Percentiles rank a stretch among this genome's conserved stretches.
Evolutionary conservation across 805 yeast species (phyloP).

Genomic region (Starmerella vaccinii): DNA sequence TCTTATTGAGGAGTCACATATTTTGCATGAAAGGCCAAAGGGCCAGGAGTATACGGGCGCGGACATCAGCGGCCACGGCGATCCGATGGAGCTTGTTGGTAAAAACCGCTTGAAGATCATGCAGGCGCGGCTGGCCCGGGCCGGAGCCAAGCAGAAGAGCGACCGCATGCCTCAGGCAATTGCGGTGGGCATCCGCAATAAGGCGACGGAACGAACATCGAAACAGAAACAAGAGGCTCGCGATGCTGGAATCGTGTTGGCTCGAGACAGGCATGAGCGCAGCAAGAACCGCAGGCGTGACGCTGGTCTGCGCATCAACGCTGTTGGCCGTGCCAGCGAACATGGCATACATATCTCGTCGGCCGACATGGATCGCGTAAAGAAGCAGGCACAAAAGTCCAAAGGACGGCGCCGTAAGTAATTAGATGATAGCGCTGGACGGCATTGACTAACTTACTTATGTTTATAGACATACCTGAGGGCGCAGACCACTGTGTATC

Average conservation of each 20-base stretch:
- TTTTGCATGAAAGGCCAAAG: constrained; percentile 32
- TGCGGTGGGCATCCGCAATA: constrained; percentile 70
- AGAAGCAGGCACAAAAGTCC: constrained; percentile 1
- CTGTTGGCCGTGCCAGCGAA: constrained; percentile 24
- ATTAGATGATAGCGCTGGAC: too few relatives aligned
- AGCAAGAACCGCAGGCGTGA: constrained; percentile 43
- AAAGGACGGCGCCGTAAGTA: neutral
- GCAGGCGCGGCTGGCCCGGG: constrained; percentile 31
- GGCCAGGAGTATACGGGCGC: constrained; percentile 29
- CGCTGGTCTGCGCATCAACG: constrained; percentile 60
- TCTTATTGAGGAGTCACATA: constrained; percentile 58
- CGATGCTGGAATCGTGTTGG: constrained; percentile 82
- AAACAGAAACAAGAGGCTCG: constrained; percentile 63
- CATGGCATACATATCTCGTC: constrained; percentile 23
- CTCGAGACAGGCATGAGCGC: constrained; percentile 42
- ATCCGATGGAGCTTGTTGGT: constrained; percentile 33
- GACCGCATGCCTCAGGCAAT: constrained; percentile 84
- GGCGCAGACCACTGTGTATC: too few relatives aligned
- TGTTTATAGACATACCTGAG: neutral
- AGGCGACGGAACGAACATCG: constrained; percentile 41
- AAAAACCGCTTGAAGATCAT: constrained; percentile 32
- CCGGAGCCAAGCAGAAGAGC: constrained; percentile 34
- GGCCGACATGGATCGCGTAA: constrained; percentile 22
- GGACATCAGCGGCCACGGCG: constrained; percentile 28
- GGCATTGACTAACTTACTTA: too few relatives aligned